Conservation (phyloP, 2,329 filamentous ascomycete species). For the Epicoccum sorghinum region DNA sequence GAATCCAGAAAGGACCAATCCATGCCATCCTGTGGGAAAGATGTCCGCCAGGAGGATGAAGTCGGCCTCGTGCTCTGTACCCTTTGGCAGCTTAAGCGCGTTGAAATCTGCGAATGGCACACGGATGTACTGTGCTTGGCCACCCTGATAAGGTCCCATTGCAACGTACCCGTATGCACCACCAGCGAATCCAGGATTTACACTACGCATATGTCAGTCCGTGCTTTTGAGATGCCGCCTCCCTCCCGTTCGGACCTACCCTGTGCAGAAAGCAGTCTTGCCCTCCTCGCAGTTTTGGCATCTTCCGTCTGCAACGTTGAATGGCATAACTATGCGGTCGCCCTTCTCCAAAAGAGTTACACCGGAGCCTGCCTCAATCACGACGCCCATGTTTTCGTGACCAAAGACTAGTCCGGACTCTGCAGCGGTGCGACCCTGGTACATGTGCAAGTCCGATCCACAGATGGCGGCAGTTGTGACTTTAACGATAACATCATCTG, state of each 20-base stretch:
- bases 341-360: constrained; percentile 67
- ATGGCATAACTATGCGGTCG: constrained; percentile 69
- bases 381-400: constrained; percentile 67
- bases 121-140: constrained; percentile 68
- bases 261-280: constrained; percentile 69
- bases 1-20: constrained; percentile 64
- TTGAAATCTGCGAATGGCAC: constrained; percentile 73
- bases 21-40: constrained; percentile 63
- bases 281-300: constrained; percentile 70
- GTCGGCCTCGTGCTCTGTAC: constrained; percentile 66
- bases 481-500: constrained; percentile 69
- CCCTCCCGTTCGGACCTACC: constrained; percentile 34
- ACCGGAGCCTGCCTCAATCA: constrained; percentile 62
- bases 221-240: not conserved
- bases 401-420: constrained; percentile 67
- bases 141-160: constrained; percentile 62
- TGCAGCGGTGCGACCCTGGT: constrained; percentile 68
- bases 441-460: constrained; percentile 63
- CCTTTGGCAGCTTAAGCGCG: constrained; percentile 64
- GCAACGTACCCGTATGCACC: constrained; percentile 68
- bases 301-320: constrained; percentile 59
- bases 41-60: constrained; percentile 61
- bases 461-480: constrained; percentile 68
- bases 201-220: constrained; percentile 27
- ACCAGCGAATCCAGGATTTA: constrained; percentile 66